phyloP scores from a whole-genome alignment of 352 stramenopile species.

The Phytophthora boehmeriae region DNA sequence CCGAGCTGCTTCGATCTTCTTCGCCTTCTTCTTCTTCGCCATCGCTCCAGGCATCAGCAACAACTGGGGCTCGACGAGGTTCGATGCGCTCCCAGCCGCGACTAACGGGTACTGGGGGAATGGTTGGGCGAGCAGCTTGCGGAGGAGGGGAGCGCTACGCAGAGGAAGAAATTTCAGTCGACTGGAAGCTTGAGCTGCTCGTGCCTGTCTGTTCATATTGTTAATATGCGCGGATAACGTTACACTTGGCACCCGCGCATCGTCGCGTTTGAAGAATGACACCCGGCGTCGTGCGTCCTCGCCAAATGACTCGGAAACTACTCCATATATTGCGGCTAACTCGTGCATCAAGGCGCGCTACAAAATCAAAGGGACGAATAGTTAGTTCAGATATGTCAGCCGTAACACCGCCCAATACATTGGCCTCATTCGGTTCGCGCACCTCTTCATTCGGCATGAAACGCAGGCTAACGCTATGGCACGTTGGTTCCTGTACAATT shows the following conservation, averaged over 20 bases:
- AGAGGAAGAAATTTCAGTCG: constrained; percentile 69
- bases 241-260: constrained; percentile 51
- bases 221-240: constrained; percentile 63
- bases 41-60: constrained; percentile 82
- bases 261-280: constrained; percentile 78
- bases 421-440: constrained; percentile 6
- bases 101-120: constrained; percentile 40
- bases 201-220: constrained; percentile 35
- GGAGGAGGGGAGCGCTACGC: constrained; percentile 32
- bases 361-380: constrained; percentile 16
- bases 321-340: constrained; percentile 64
- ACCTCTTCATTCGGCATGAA: constrained; percentile 75
- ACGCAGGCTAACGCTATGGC: constrained; percentile 76
- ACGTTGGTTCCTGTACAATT: constrained; percentile 68
- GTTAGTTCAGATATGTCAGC: constrained; percentile 1
- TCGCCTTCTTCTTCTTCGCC: constrained; percentile 49
- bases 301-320: constrained; percentile 79
- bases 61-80: constrained; percentile 40
- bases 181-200: constrained; percentile 31
- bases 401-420: background rate
- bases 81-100: constrained; percentile 81
- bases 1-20: constrained; percentile 15
- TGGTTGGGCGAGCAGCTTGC: constrained; percentile 21
- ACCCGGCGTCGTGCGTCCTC: constrained; percentile 72
- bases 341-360: constrained; percentile 77